Conservation (phyloP, 2,329 filamentous ascomycete species). For the Elsinoe australis region DNA sequence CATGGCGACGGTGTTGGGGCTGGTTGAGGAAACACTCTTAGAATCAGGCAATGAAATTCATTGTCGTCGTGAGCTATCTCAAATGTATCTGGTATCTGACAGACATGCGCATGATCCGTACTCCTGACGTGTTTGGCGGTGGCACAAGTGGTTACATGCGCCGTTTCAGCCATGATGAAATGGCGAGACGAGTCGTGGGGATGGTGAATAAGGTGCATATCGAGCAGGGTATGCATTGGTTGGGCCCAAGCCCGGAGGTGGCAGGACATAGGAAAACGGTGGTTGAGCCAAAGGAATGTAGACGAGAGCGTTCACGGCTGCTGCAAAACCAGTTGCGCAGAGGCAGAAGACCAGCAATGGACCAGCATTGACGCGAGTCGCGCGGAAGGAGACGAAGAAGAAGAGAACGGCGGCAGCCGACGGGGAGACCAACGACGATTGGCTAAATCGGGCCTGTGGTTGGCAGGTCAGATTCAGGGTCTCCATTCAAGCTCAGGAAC, state of each 20-base stretch:
- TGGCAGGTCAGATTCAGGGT: background rate
- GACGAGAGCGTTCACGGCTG: conserved; percentile 3
- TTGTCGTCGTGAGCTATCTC: conserved; percentile 10
- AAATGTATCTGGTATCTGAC: background rate
- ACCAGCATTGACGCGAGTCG: conserved; percentile 13
- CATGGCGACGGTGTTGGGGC: background rate
- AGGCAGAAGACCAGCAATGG: conserved; percentile 8
- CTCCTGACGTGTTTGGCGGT: no score
- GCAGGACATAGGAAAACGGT: background rate
- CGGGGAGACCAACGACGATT: no score
- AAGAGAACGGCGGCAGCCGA: no score
- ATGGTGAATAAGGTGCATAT: no score
- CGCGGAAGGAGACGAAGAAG: background rate
- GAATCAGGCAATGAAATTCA: conserved; percentile 7
- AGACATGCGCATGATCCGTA: no score
- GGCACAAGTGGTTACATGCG: no score
- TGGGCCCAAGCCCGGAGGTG: no score
- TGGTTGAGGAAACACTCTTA: background rate
- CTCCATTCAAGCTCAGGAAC: background rate
- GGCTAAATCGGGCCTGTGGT: background rate
- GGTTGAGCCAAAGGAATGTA: background rate
- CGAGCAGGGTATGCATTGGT: no score
- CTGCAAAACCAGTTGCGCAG: conserved; percentile 9
- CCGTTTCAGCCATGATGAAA: conserved; percentile 8
- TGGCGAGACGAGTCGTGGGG: no score